phyloP scores from a whole-genome alignment of 768 basidiomycete species.

The Suillus brevipes region DNA sequence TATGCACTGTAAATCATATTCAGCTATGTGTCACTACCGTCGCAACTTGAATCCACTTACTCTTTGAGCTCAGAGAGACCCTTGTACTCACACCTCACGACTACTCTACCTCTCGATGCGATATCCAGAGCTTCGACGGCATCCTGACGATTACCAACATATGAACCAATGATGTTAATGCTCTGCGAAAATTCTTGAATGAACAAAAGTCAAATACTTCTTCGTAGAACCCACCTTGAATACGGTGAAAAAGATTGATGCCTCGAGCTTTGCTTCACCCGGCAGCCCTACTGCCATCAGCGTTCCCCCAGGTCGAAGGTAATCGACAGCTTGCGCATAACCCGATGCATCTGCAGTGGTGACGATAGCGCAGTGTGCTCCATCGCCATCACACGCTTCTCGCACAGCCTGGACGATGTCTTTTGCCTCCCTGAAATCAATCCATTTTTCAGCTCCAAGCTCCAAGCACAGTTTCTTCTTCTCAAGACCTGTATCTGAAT shows the following conservation, averaged over 20 bases:
- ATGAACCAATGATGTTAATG: conserved; percentile 35
- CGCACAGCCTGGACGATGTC: conserved; percentile 68
- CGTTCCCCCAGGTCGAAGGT: conserved; percentile 70
- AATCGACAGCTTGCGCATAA: conserved; percentile 65
- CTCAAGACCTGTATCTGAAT: conserved; percentile 67
- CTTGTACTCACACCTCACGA: conserved; percentile 50
- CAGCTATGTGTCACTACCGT: not conserved
- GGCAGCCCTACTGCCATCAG: conserved; percentile 83
- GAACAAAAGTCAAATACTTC: conserved; percentile 21
- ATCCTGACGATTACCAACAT: conserved; percentile 78
- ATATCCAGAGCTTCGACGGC: conserved; percentile 78
- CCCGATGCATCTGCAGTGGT: conserved; percentile 49
- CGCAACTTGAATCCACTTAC: conserved; percentile 41
- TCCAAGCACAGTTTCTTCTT: conserved; percentile 61
- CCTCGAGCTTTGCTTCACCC: conserved; percentile 52
- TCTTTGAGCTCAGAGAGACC: conserved; percentile 51
- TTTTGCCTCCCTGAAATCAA: conserved; percentile 73
- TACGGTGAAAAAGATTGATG: conserved; percentile 73
- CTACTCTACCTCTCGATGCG: conserved; percentile 69
- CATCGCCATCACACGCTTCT: conserved; percentile 60
- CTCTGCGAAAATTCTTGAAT: conserved; percentile 19
- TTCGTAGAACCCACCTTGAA: conserved; percentile 46
- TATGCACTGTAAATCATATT: conserved; percentile 32
- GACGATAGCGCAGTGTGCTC: conserved; percentile 71
- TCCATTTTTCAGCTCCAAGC: conserved; percentile 73